These are phyloP conservation scores for Dictyostelium capitatum DNA, from an alignment of 78 protist species.

Conservation along the genomic window DNA sequence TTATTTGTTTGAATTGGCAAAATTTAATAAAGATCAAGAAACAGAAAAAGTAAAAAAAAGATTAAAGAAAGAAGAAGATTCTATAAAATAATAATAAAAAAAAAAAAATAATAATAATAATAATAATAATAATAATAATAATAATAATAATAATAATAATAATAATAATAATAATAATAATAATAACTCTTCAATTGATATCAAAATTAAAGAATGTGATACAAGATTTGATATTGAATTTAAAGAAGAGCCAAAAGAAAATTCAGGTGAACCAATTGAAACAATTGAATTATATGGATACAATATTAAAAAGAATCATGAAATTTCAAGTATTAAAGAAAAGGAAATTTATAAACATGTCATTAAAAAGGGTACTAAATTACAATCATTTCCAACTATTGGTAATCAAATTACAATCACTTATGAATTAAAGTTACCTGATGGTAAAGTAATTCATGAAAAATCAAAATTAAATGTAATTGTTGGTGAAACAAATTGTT, in stretches of 20 bases:
- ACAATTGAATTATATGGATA: background rate
- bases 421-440: background rate
- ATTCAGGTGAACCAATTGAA: background rate
- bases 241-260: background rate
- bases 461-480: background rate
- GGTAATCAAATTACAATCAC: background rate
- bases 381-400: background rate
- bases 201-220: no score
- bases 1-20: background rate
- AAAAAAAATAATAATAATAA: no score
- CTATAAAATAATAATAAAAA: no score
- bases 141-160: no score
- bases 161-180: no score
- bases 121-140: no score
- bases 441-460: background rate
- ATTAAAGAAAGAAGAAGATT: background rate
- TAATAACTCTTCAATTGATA: no score
- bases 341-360: constrained; percentile 4
- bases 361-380: background rate
- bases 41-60: no score
- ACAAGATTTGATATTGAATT: background rate
- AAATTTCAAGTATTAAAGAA: background rate
- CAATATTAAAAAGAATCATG: background rate
- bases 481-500: constrained; percentile 3
- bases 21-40: background rate